These are phyloP conservation scores for Crassisporium funariophilum DNA, from an alignment of 768 basidiomycete species.

Conservation along the genomic window DNA sequence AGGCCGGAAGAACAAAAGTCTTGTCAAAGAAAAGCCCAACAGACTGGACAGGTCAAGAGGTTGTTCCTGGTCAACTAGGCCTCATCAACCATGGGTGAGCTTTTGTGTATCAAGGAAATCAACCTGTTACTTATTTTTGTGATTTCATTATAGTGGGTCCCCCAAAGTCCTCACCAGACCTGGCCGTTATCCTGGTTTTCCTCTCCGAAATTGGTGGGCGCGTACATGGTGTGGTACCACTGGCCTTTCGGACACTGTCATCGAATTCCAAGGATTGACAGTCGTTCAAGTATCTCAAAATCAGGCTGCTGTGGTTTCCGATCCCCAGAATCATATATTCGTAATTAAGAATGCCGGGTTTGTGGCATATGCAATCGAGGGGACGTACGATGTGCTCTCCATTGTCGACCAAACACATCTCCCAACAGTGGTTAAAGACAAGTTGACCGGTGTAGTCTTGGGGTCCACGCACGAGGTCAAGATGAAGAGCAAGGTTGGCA, in stretches of 20 bases:
- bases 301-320: conserved; percentile 73
- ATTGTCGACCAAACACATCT: conserved; percentile 87
- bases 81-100: conserved; percentile 69
- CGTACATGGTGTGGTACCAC: conserved; percentile 69
- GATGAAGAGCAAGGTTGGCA: conserved; percentile 63
- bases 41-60: conserved; percentile 71
- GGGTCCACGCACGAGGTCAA: conserved; percentile 78
- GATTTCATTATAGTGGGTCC: conserved; percentile 50
- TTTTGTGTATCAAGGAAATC: not conserved
- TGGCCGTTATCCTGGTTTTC: conserved; percentile 77
- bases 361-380: conserved; percentile 75
- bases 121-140: not conserved
- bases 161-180: conserved; percentile 76
- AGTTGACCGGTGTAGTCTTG: conserved; percentile 60
- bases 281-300: conserved; percentile 90
- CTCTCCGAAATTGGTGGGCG: conserved; percentile 85
- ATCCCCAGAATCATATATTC: conserved; percentile 79
- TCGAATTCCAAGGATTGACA: conserved; percentile 78
- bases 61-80: conserved; percentile 72
- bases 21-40: conserved; percentile 72
- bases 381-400: conserved; percentile 77
- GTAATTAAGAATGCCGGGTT: conserved; percentile 80
- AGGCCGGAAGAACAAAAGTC: conserved; percentile 60
- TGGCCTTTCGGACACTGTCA: conserved; percentile 79
- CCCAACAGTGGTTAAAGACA: conserved; percentile 57